phyloP scores from a whole-genome alignment of 225 moss, liverwort and hornwort genomes.

The Lunularia cruciata region DNA sequence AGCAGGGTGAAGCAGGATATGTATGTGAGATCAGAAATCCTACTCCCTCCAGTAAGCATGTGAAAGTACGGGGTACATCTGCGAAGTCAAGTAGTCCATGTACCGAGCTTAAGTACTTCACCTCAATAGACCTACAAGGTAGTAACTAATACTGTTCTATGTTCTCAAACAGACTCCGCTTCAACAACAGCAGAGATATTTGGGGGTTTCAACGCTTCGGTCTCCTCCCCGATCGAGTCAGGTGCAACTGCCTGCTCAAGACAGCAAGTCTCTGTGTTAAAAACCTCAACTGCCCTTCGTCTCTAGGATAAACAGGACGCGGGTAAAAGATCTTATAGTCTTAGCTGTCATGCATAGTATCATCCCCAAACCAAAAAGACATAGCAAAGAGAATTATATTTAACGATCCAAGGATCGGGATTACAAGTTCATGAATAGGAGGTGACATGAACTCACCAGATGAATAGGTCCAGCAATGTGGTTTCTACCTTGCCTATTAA shows the following conservation, averaged over 20 bases:
- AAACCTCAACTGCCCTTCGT: slow-evolving; percentile 5
- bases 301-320: slow-evolving; percentile 6
- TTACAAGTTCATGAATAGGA: slow-evolving; percentile 28
- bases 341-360: slow-evolving; percentile 7
- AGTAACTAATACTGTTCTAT: slow-evolving; percentile 3
- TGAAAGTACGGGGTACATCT: slow-evolving; percentile 12
- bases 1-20: background rate
- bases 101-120: slow-evolving; percentile 1
- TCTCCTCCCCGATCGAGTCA: slow-evolving; percentile 47
- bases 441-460: slow-evolving; percentile 26
- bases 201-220: slow-evolving; percentile 38
- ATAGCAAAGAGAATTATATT: slow-evolving; percentile 25
- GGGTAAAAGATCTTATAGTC: slow-evolving; percentile 15
- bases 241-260: slow-evolving; percentile 51
- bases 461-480: slow-evolving; percentile 14
- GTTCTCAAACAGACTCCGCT: slow-evolving; percentile 43
- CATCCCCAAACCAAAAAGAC: slow-evolving; percentile 7
- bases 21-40: background rate
- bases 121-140: background rate
- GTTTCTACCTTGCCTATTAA: slow-evolving; percentile 24
- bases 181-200: slow-evolving; percentile 39
- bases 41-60: slow-evolving; percentile 8
- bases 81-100: background rate
- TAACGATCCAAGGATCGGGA: slow-evolving; percentile 16
- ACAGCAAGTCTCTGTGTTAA: slow-evolving; percentile 45